Evolutionary conservation across 495 filamentous ascomycete genomes (phyloP).

Genomic region (Penicillium simplicissimum): DNA sequence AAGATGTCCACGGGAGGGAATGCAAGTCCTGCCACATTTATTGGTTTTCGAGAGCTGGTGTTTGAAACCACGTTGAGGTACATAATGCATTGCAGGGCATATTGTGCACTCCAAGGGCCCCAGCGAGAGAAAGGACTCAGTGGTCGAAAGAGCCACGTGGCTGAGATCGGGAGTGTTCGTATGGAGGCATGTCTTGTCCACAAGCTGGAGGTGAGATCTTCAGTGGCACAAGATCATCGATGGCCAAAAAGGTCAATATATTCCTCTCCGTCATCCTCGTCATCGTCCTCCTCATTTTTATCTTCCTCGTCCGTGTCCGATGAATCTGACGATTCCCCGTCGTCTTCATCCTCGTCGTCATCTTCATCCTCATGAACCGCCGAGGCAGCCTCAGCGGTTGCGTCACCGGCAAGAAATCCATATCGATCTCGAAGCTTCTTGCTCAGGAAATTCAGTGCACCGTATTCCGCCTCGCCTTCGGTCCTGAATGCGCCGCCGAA

Average conservation of each 20-base stretch:
- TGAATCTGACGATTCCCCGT: constrained; percentile 37
- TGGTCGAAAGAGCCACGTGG: background rate
- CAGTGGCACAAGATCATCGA: constrained; percentile 40
- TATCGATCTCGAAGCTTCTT: constrained; percentile 49
- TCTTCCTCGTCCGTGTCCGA: constrained; percentile 45
- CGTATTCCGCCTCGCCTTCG: constrained; percentile 54
- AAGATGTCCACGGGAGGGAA: no score
- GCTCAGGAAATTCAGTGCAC: constrained; percentile 58
- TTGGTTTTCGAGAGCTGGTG: background rate
- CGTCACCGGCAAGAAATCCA: constrained; percentile 40
- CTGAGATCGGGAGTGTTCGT: background rate
- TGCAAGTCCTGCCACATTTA: background rate
- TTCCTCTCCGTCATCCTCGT: constrained; percentile 58
- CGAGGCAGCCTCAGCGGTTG: constrained; percentile 28
- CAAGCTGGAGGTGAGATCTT: background rate
- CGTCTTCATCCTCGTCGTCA: constrained; percentile 46
- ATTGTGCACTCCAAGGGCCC: background rate
- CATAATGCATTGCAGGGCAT: background rate
- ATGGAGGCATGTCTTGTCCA: background rate
- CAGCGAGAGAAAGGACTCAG: background rate
- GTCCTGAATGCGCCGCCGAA: constrained; percentile 37
- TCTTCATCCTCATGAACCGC: constrained; percentile 43
- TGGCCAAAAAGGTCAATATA: constrained; percentile 73
- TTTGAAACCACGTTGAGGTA: background rate
- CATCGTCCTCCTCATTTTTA: constrained; percentile 49